phyloP scores from a whole-genome alignment of 805 yeast genomes.

The Spathaspora arborariae region DNA sequence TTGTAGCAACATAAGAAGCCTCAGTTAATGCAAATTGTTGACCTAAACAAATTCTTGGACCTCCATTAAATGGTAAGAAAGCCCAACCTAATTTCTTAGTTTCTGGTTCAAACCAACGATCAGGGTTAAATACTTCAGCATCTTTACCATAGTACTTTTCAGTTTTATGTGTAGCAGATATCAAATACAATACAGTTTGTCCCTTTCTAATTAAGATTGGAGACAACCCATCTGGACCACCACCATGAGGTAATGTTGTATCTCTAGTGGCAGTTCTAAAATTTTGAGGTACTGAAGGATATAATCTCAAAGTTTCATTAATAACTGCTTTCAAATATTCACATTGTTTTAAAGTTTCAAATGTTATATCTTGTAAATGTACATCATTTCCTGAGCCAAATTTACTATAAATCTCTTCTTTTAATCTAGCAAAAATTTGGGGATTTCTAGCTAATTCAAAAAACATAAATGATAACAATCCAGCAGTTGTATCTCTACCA shows the following conservation, averaged over 20 bases:
- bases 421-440: constrained; percentile 26
- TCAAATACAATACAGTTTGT: constrained; percentile 15
- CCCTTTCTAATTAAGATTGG: constrained; percentile 21
- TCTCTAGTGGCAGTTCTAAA: constrained; percentile 26
- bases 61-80: constrained; percentile 52
- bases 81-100: constrained; percentile 42
- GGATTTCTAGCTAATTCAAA: constrained; percentile 35
- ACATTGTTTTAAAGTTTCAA: constrained; percentile 37
- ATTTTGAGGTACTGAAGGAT: constrained; percentile 32
- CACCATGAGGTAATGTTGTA: constrained; percentile 31
- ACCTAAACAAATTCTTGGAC: constrained; percentile 54
- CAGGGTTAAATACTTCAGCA: constrained; percentile 31
- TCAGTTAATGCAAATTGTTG: constrained; percentile 56
- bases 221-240: constrained; percentile 24
- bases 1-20: constrained; percentile 42
- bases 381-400: constrained; percentile 32
- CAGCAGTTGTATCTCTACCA: constrained; percentile 43
- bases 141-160: constrained; percentile 30
- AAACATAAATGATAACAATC: constrained; percentile 30
- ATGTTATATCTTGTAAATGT: constrained; percentile 26
- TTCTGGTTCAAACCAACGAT: constrained; percentile 33
- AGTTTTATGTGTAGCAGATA: constrained; percentile 20
- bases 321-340: constrained; percentile 35
- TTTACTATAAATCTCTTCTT: constrained; percentile 22
- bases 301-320: constrained; percentile 34